Base-by-base conservation (phyloP, 2,329 filamentous ascomycete species). In the Onygena corvina region DNA sequence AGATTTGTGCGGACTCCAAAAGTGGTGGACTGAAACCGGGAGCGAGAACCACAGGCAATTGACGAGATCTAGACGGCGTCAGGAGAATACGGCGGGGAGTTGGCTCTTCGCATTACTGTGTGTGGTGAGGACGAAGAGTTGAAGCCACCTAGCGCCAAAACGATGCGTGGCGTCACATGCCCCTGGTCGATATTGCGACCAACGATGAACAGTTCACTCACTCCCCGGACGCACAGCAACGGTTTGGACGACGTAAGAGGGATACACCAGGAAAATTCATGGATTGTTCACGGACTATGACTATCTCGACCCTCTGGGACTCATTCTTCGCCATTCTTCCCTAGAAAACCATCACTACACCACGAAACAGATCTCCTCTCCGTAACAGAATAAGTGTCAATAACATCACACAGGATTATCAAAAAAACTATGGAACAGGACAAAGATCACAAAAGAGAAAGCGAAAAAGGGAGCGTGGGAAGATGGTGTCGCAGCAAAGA, bases 141-240 rank as follows among this genome's bases (percentile, higher is more conserved):
- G 38, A 23, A 42, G 38, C 38, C 38, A 42, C 21, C 11, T 42
- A 42, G 38, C n/a, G n/a, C 21, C 35, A 20, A 42, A 27, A 25
- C 8, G 25, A 11, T 18, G 36, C 27, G 38, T 25, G 38, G 38
- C 38, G 38, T 42, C 38, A 42, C 38, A 42, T 42, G 38, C 27
- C 21, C 21, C n/a, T n/a, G n/a, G n/a, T n/a, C 18, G 18, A 40
- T 40, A 23, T 25, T 23, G 25, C 38, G 16, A 40, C 38, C 14
- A 21, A 8, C 38, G 21, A 11, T 25, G 12, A 18, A 42, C n/a
- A 11, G 36, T 1, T 16, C 14, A 2, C 3, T 16, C 12, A 25
- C 14, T 27, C 12, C 27, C 11, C 38, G 18, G 23, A 2, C 12
- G 4, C 38, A 18, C 21, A n/a, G 11, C 21, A 7, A 29, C 21